Base-by-base conservation (phyloP, 306 rosid species). In the Dalbergia cultrata region DNA sequence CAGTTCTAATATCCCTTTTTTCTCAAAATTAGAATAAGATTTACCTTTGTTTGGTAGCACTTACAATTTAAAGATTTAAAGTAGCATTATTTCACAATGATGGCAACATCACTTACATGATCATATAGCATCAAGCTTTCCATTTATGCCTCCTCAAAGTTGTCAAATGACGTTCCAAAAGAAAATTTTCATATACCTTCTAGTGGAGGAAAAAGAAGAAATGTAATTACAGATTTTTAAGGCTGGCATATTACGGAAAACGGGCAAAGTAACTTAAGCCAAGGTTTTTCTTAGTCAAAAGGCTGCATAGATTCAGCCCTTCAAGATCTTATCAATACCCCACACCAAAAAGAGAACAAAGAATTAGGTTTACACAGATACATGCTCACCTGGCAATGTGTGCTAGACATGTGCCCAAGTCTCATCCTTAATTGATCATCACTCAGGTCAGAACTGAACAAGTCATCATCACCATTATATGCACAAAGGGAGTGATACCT, bases 401-500 rank as follows among this genome's bases (percentile, higher is more conserved):
- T 91, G 83, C 79, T 92, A 75, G 94, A 81, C 98, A 96, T 90
- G 86, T 96, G 99, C 70, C 98, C 98, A 12, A 96, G 93, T 85
- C 92, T 93, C 82, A 70, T 60, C 85, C 64, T 90, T 90, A 96
- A 85, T 74, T 96, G 99, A 78, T 96, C 99, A 63, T 96, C 99
- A 69, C 97, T 96, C 35, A 96, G 92, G 84, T 96, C 99, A 22
- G 99, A 96, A 73, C 99, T 96, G 83, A 96, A 96, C 97, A 96
- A 83, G 83, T 96, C 99, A 77, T 96, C 99, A 63, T 93, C 98
- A 4, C 99, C 99, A 76, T 92, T 96, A 81, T 96, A 96, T 37
- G 99, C 84, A 81, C 97, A 96, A 53, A 96, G 96, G 67, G 98
- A 96, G 85, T 96, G 95, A 86, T 96, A 96, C 85, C 99, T 96